These are phyloP conservation scores for Diaporthe ilicicola DNA, from an alignment of 2,329 filamentous ascomycete genomes.

Conservation along the genomic window DNA sequence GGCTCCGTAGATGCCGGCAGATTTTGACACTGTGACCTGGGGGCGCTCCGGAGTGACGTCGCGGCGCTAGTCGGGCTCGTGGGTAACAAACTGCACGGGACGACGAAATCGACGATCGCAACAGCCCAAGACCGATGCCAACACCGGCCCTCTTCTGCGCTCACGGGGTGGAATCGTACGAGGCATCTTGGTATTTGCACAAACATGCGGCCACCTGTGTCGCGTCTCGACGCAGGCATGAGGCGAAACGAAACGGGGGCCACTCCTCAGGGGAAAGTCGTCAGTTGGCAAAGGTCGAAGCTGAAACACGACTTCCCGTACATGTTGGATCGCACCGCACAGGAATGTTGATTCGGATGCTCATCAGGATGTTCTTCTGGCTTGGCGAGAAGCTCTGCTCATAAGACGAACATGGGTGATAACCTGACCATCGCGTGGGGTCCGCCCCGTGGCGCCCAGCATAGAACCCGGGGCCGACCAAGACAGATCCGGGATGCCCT, in stretches of 20 bases:
- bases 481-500: neutral
- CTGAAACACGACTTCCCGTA: neutral
- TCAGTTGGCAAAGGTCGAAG: constrained; percentile 1
- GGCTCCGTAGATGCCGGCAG: constrained; percentile 34
- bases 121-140: constrained; percentile 5
- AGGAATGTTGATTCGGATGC: neutral
- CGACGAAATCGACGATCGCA: constrained; percentile 19
- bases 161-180: constrained; percentile 7
- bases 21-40: constrained; percentile 30
- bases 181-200: neutral
- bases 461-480: constrained; percentile 4
- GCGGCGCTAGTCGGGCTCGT: constrained; percentile 1
- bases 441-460: constrained; percentile 7
- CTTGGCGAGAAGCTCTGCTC: neutral
- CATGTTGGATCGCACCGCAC: neutral
- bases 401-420: constrained; percentile 4
- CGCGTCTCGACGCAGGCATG: neutral
- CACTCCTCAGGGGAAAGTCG: neutral
- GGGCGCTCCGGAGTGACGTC: constrained; percentile 20
- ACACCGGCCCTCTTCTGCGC: neutral
- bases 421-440: neutral
- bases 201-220: neutral
- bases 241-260: constrained; percentile 5
- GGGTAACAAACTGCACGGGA: constrained; percentile 6
- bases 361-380: neutral